These are phyloP conservation scores for Scytalidium lignicola DNA, from an alignment of 2,329 filamentous ascomycete genomes.

Conservation along the genomic window DNA sequence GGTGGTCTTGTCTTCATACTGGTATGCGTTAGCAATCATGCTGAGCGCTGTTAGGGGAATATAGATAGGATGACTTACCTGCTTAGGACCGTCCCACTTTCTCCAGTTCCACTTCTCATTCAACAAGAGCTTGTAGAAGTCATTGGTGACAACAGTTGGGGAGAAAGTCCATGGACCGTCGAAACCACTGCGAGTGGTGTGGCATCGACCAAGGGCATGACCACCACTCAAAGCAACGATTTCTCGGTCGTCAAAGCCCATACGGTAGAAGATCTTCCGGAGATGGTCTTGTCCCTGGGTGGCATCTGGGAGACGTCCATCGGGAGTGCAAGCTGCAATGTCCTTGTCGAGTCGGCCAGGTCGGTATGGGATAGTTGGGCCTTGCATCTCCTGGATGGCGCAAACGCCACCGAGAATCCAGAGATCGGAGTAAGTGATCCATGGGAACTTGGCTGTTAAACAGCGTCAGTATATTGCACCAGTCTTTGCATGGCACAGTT, in stretches of 20 bases:
- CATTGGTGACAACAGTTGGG: slow-evolving; percentile 87
- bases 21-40: slow-evolving; percentile 4
- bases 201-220: slow-evolving; percentile 83
- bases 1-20: slow-evolving; percentile 82
- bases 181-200: slow-evolving; percentile 82
- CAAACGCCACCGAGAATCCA: slow-evolving; percentile 87
- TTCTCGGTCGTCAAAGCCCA: slow-evolving; percentile 97
- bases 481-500: not conserved
- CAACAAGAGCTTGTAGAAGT: slow-evolving; percentile 83
- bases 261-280: slow-evolving; percentile 87
- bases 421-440: slow-evolving; percentile 94
- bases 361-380: slow-evolving; percentile 80
- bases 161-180: slow-evolving; percentile 90
- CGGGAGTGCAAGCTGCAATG: slow-evolving; percentile 79
- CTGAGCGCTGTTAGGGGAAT: not conserved
- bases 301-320: slow-evolving; percentile 84
- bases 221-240: slow-evolving; percentile 87
- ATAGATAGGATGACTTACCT: slow-evolving; percentile 32
- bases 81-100: slow-evolving; percentile 88
- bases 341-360: slow-evolving; percentile 81
- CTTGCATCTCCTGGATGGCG: slow-evolving; percentile 93
- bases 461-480: slow-evolving; percentile 12
- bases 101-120: slow-evolving; percentile 89
- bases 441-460: slow-evolving; percentile 68
- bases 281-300: slow-evolving; percentile 75